Base-by-base conservation (phyloP, 345 rosid genomes). In the Eucalyptus leucophloia region DNA sequence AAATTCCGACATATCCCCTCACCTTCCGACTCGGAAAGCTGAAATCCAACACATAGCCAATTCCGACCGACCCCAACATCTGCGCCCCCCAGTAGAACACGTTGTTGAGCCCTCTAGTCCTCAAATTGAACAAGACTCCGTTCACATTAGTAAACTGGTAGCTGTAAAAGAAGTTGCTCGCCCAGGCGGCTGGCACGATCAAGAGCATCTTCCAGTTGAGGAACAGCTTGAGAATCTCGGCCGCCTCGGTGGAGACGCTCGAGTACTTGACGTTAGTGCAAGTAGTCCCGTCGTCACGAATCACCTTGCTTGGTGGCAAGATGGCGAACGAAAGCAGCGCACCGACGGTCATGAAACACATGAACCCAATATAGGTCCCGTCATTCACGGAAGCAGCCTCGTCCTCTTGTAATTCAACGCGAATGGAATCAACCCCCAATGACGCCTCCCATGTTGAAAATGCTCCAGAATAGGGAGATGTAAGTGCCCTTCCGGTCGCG, bases 41-140 rank as follows among this genome's bases (percentile, higher is more conserved):
- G 91, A 97, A 97, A 88, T 98, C 99, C 94, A 98, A 89, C 6
- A 95, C 24, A 24, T 94, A 96, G 3, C 99, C 98, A n/a, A 98
- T 94, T 24, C 92, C 95, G 1, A 93, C 65, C 0, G 99, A 97
- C 5, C 99, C 99, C 67, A 92, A 34, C 99, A 97, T 97, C 92
- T 96, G 99, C 2, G 99, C 99, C 34, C 97, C 99, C 98, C 99
- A 98, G 21, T 98, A 97, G 87, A 97, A 98, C 34, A 95, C 96
- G 37, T 97, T 98, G 94, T 96, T 98, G 91, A 97, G 89, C 3
- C 99, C 98, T 88, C 99, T 95, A 2, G 98, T 97, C 92, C 99
- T 92, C 62, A 98, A 56, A 87, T 93, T 95, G 87, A 98, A 98
- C 58, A 93, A 89, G n/a, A 88, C 91, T 2, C 92, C 95, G 37